phyloP scores from a whole-genome alignment of 2,329 filamentous ascomycete genomes.

The Cucurbitaria berberidis region DNA sequence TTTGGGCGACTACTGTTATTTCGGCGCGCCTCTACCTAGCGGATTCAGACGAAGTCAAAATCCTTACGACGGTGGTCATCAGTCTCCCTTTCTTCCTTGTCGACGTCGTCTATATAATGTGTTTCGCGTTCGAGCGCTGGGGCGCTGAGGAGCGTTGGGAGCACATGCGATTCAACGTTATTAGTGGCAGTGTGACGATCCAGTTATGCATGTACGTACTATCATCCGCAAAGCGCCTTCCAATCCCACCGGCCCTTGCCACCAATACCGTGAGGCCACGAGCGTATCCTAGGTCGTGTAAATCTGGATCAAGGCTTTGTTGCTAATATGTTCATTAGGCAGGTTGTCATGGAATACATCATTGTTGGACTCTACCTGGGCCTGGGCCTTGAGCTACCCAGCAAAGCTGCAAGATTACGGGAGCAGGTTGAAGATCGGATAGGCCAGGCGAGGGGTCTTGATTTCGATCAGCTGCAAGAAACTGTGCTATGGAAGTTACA shows the following conservation, averaged over 20 bases:
- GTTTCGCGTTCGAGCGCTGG: slow-evolving; percentile 43
- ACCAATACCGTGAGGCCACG: not conserved
- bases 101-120: slow-evolving; percentile 48
- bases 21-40: slow-evolving; percentile 44
- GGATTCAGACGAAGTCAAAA: slow-evolving; percentile 40
- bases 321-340: slow-evolving; percentile 20
- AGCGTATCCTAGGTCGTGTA: not conserved
- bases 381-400: slow-evolving; percentile 38
- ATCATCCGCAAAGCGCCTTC: not conserved
- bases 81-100: slow-evolving; percentile 46
- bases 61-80: slow-evolving; percentile 44
- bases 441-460: slow-evolving; percentile 32
- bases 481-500: slow-evolving; percentile 45
- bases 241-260: not conserved
- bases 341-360: slow-evolving; percentile 46
- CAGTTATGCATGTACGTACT: slow-evolving; percentile 46
- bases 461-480: slow-evolving; percentile 37
- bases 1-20: slow-evolving; percentile 47
- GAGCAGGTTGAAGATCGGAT: slow-evolving; percentile 37
- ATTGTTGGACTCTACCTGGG: slow-evolving; percentile 42
- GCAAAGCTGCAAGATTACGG: slow-evolving; percentile 38
- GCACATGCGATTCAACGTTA: slow-evolving; percentile 42
- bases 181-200: slow-evolving; percentile 41
- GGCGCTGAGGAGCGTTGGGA: slow-evolving; percentile 12
- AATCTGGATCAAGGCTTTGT: not conserved